Evolutionary conservation across 306 rosid species (phyloP).

Genomic region (Inga leiocalycina): DNA sequence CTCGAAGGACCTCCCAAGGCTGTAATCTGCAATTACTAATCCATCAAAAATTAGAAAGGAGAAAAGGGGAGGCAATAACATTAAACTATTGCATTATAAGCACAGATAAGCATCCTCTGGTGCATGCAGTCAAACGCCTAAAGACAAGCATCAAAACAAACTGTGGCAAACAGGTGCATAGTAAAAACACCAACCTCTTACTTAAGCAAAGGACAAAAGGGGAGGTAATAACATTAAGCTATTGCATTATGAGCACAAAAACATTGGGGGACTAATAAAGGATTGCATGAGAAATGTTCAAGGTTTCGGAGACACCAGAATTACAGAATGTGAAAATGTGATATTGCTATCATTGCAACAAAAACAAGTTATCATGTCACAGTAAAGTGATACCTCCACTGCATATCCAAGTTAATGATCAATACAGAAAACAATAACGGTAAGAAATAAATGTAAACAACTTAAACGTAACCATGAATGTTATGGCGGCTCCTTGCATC

Average conservation of each 20-base stretch:
- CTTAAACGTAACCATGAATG: slow-evolving; percentile 56
- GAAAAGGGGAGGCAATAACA: not conserved
- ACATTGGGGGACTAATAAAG: not conserved
- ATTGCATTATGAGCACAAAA: not conserved
- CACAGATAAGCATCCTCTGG: slow-evolving; percentile 11
- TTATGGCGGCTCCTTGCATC: slow-evolving; percentile 63
- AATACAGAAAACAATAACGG: slow-evolving; percentile 30
- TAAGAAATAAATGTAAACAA: slow-evolving; percentile 32
- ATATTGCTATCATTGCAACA: slow-evolving; percentile 24
- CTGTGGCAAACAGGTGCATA: slow-evolving; percentile 23
- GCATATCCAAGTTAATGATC: slow-evolving; percentile 2
- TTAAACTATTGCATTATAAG: not conserved
- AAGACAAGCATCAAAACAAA: slow-evolving; percentile 17
- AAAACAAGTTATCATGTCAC: slow-evolving; percentile 16
- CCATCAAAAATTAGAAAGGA: slow-evolving; percentile 42
- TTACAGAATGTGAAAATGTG: slow-evolving; percentile 22
- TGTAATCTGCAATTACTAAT: slow-evolving; percentile 63
- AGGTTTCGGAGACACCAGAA: slow-evolving; percentile 21
- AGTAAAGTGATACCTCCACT: slow-evolving; percentile 11
- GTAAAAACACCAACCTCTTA: slow-evolving; percentile 1
- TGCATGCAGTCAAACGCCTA: slow-evolving; percentile 13
- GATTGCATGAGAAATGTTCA: not conserved
- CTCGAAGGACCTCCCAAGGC: slow-evolving; percentile 68
- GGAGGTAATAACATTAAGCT: not conserved
- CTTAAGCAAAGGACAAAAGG: slow-evolving; percentile 21